Base-by-base conservation (phyloP, 1,139 yeast species). In the Protomyces inouyei region DNA sequence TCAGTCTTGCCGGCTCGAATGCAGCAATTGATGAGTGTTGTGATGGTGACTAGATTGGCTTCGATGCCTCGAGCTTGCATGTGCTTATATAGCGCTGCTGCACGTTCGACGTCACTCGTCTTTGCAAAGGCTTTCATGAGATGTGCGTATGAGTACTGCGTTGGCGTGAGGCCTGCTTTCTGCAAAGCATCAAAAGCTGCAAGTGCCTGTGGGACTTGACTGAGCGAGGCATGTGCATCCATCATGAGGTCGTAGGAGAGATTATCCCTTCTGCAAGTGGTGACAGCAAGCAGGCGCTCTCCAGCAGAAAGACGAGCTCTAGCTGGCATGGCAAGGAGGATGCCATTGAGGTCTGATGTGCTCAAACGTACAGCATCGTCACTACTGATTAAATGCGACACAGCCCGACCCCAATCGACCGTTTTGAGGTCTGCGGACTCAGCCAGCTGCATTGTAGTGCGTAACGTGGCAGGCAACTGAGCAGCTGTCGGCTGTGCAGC, bases 81-180 rank as follows among this genome's bases (percentile, higher is more conserved):
- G 51, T 65, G 52, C 46, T 64, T 52, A 51, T 57, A 65, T 36
- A 65, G 36, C 32, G 53, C 56, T 23, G 63, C 48, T 10, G 56
- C 66, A 25, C 43, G 40, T 14, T 46, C 36, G 35, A 55, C 25
- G 25, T 54, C 60, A 6, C 37, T 51, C 21, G 52, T 40, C 40
- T 40, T 37, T 8, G 63, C 52, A 56, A 55, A 65, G 9, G 61
- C 64, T 28, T 63, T 65, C 61, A 65, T 55, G 10, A 65, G 52
- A 56, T 65, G 67, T 6, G 66, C 66, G 51, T 65, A 65, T 3
- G 67, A 55, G 40, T 59, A 63, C 21, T 55, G 45, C 21, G 67
- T 43, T 6, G 67, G 66, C 12, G 37, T 23, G n/a, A 63, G 25
- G 14, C 61, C 61, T 12, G 55, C 60, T 23, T 55, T 25, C 21